These are phyloP conservation scores for Physaria fendleri DNA, from an alignment of 345 rosid genomes.

Conservation along the genomic window DNA sequence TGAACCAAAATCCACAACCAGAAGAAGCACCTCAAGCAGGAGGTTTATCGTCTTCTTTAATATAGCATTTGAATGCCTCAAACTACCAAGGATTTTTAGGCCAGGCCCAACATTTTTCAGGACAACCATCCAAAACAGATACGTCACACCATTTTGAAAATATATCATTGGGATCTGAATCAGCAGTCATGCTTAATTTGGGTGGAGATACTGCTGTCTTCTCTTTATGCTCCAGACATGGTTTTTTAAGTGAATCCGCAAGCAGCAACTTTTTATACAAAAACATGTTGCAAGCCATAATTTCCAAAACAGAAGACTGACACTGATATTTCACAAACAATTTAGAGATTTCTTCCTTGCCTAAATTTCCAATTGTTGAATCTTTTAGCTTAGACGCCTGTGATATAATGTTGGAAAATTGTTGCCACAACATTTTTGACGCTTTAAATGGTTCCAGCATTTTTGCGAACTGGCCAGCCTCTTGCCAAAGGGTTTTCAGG, in stretches of 20 bases:
- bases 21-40: constrained; percentile 55
- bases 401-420: constrained; percentile 43
- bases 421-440: constrained; percentile 62
- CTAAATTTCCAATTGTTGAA: constrained; percentile 33
- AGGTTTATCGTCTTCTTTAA: constrained; percentile 48
- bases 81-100: constrained; percentile 52
- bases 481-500: constrained; percentile 89
- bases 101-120: constrained; percentile 54
- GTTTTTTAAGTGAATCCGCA: constrained; percentile 45
- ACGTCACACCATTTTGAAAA: constrained; percentile 56
- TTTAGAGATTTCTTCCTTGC: constrained; percentile 38
- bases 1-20: constrained; percentile 39
- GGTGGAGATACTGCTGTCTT: constrained; percentile 23
- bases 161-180: constrained; percentile 38
- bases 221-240: constrained; percentile 31
- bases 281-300: constrained; percentile 73
- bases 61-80: constrained; percentile 38
- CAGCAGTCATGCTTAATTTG: constrained; percentile 29
- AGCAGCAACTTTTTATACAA: constrained; percentile 61
- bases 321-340: constrained; percentile 52
- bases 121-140: constrained; percentile 46
- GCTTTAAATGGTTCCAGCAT: constrained; percentile 50
- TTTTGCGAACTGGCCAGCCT: constrained; percentile 58
- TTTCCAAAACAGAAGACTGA: constrained; percentile 65
- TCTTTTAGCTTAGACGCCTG: constrained; percentile 32